These are phyloP conservation scores for Stenogyne calaminthoides DNA, from an alignment of 305 asterid genomes.

Conservation along the genomic window DNA sequence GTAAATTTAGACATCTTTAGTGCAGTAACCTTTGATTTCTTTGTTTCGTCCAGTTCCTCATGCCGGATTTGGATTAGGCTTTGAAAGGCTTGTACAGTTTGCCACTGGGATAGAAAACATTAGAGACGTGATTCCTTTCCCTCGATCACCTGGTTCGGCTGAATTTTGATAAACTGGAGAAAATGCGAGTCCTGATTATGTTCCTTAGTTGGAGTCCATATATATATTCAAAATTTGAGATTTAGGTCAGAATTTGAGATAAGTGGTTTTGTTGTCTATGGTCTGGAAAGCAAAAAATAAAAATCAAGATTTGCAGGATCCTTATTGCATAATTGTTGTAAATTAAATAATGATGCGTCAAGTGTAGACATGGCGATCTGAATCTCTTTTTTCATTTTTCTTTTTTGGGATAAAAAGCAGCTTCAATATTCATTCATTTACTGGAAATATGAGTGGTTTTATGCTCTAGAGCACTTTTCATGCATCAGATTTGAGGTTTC, in stretches of 20 bases:
- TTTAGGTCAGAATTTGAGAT: background rate
- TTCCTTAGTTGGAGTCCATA: background rate
- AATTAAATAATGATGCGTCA: constrained; percentile 1
- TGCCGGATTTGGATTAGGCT: constrained; percentile 97
- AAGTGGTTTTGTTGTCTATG: background rate
- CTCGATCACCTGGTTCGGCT: constrained; percentile 94
- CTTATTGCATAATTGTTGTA: background rate
- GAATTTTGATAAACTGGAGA: constrained; percentile 53
- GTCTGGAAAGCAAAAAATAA: background rate
- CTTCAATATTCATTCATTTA: background rate
- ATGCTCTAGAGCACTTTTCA: too few species aligned
- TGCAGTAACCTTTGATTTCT: background rate
- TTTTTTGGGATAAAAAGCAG: background rate
- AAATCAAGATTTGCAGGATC: background rate
- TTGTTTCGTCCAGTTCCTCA: constrained; percentile 71
- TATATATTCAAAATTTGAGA: background rate
- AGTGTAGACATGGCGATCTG: background rate
- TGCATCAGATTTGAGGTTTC: too few species aligned
- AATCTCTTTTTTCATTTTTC: background rate
- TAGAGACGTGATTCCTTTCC: constrained; percentile 93
- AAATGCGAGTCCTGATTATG: constrained; percentile 1
- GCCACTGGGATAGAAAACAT: constrained; percentile 94
- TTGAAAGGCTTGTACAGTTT: constrained; percentile 96
- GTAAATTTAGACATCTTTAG: constrained; percentile 1
- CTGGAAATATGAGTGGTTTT: too few species aligned